These are phyloP conservation scores for Xylariaceae sp. DNA, from an alignment of 2,329 filamentous ascomycete species.

Conservation along the genomic window DNA sequence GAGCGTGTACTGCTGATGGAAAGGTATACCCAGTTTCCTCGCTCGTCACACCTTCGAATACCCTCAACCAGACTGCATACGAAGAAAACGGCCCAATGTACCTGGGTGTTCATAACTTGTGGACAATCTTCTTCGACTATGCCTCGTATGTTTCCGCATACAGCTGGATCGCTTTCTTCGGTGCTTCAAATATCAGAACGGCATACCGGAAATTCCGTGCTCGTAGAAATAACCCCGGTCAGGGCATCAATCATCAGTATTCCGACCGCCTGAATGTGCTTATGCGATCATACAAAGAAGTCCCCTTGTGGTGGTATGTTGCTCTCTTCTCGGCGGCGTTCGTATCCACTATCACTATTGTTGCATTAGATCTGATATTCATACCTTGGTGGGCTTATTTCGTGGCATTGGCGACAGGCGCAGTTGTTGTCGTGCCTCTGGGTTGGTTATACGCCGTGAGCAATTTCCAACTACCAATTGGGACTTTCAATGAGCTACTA, in stretches of 20 bases:
- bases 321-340: slow-evolving; percentile 56
- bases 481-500: slow-evolving; percentile 64
- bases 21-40: slow-evolving; percentile 50
- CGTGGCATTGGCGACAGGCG: slow-evolving; percentile 60
- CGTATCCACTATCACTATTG: slow-evolving; percentile 53
- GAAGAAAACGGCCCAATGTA: slow-evolving; percentile 59
- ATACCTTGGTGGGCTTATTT: slow-evolving; percentile 67
- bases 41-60: slow-evolving; percentile 50
- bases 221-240: slow-evolving; percentile 39
- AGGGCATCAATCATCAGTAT: slow-evolving; percentile 60
- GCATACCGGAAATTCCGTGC: slow-evolving; percentile 52
- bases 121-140: slow-evolving; percentile 66
- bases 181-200: slow-evolving; percentile 53
- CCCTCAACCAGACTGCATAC: slow-evolving; percentile 56
- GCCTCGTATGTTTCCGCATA: slow-evolving; percentile 63
- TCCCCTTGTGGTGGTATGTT: slow-evolving; percentile 64
- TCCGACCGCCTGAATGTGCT: slow-evolving; percentile 64
- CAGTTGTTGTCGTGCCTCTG: slow-evolving; percentile 61
- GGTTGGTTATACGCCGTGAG: slow-evolving; percentile 66
- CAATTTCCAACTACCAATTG: slow-evolving; percentile 59
- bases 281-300: slow-evolving; percentile 62
- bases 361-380: slow-evolving; percentile 58
- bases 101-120: slow-evolving; percentile 62
- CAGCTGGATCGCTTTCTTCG: slow-evolving; percentile 64
- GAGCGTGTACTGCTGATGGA: slow-evolving; percentile 56